Evolutionary conservation across 495 filamentous ascomycete genomes (phyloP).

Genomic region (Penicillium soppii): DNA sequence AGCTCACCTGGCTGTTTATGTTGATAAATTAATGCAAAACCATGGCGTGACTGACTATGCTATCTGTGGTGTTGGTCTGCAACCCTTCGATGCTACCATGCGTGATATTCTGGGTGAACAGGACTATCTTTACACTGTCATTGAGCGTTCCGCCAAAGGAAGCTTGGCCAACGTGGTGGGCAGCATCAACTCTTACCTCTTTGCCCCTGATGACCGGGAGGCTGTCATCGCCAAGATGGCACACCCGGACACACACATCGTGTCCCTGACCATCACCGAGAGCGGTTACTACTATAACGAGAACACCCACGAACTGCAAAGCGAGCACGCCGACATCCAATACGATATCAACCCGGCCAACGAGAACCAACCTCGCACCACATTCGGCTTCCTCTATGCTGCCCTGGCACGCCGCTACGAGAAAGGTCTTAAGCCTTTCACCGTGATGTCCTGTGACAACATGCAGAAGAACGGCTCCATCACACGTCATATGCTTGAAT

Average conservation of each 20-base stretch:
- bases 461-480: conserved; percentile 54
- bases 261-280: conserved; percentile 52
- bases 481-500: conserved; percentile 48
- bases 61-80: conserved; percentile 47
- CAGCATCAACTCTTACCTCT: conserved; percentile 51
- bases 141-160: conserved; percentile 47
- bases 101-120: conserved; percentile 43
- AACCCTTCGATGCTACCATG: conserved; percentile 46
- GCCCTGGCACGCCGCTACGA: conserved; percentile 40
- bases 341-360: conserved; percentile 43
- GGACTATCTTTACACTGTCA: conserved; percentile 48
- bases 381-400: conserved; percentile 50
- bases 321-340: conserved; percentile 47
- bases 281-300: conserved; percentile 54
- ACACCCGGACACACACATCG: conserved; percentile 49
- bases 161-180: conserved; percentile 45
- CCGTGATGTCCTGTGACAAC: conserved; percentile 52
- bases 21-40: conserved; percentile 47
- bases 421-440: conserved; percentile 47
- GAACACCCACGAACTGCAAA: conserved; percentile 48
- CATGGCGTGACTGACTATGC: conserved; percentile 43
- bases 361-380: conserved; percentile 39
- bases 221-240: conserved; percentile 51
- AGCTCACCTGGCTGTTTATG: conserved; percentile 48
- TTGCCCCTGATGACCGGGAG: conserved; percentile 46